These are phyloP conservation scores for Mariannaea sp. DNA, from an alignment of 2,329 filamentous ascomycete species.

Conservation along the genomic window DNA sequence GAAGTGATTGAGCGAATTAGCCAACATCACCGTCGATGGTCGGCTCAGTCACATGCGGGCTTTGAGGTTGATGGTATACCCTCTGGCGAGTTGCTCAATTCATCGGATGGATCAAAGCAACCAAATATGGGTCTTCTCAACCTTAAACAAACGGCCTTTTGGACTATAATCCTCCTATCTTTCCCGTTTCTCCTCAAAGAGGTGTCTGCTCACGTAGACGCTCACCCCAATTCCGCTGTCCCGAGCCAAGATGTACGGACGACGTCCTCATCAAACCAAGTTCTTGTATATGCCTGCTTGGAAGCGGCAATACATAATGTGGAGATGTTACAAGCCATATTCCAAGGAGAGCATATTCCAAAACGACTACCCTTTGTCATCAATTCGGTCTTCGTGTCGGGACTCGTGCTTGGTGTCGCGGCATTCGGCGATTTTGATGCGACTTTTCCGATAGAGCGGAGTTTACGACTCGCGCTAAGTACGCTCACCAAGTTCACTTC, in stretches of 20 bases:
- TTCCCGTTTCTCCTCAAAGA: constrained; percentile 44
- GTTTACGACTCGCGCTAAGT: constrained; percentile 28
- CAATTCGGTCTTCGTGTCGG: constrained; percentile 52
- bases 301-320: constrained; percentile 45
- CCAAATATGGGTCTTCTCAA: constrained; percentile 37
- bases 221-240: constrained; percentile 24
- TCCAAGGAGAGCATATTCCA: constrained; percentile 42
- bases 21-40: constrained; percentile 33
- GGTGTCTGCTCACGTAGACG: constrained; percentile 32
- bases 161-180: constrained; percentile 45
- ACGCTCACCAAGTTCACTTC: constrained; percentile 34
- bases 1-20: constrained; percentile 37
- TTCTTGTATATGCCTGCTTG: constrained; percentile 42
- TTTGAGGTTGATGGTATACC: constrained; percentile 29
- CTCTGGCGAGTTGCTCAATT: constrained; percentile 25
- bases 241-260: constrained; percentile 10
- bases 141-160: constrained; percentile 46
- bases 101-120: constrained; percentile 25
- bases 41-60: constrained; percentile 27
- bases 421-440: constrained; percentile 51
- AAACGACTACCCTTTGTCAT: constrained; percentile 51
- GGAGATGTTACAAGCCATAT: constrained; percentile 45
- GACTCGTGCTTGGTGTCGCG: constrained; percentile 50
- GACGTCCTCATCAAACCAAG: constrained; percentile 26
- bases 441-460: constrained; percentile 39